Conservation (phyloP, 2,329 filamentous ascomycete species). For the Xylariaceae sp. region DNA sequence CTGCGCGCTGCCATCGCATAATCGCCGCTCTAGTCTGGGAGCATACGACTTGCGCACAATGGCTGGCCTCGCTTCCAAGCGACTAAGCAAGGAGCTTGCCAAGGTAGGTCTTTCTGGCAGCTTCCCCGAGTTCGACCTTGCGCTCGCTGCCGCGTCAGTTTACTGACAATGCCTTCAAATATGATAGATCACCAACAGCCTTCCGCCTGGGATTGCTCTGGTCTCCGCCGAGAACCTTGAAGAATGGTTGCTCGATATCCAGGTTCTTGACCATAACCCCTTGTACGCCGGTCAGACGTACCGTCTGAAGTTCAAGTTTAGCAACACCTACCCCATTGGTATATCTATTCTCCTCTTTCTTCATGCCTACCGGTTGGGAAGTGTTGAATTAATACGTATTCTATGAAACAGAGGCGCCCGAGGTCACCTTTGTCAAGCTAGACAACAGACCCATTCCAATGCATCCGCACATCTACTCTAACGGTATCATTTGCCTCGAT, state of each 20-base stretch:
- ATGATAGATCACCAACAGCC: conserved; percentile 47
- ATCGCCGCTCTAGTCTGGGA: background rate
- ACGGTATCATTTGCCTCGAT: conserved; percentile 97
- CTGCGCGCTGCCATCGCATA: conserved; percentile 5
- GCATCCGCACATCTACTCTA: conserved; percentile 96
- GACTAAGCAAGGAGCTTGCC: conserved; percentile 53
- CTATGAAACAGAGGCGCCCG: conserved; percentile 68
- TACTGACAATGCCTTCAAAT: background rate
- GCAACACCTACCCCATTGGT: conserved; percentile 84
- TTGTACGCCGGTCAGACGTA: conserved; percentile 77
- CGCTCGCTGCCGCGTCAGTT: background rate
- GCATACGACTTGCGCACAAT: conserved; percentile 19
- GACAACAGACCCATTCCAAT: conserved; percentile 71
- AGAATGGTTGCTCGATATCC: conserved; percentile 89
- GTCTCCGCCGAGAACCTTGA: conserved; percentile 76
- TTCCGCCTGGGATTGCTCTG: conserved; percentile 69
- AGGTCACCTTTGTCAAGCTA: conserved; percentile 78
- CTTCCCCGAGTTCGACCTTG: background rate
- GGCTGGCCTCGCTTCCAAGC: conserved; percentile 49
- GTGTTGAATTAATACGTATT: conserved; percentile 9
- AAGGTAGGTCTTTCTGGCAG: conserved; percentile 40
- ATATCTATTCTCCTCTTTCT: conserved; percentile 27
- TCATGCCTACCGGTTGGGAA: background rate
- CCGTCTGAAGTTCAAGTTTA: conserved; percentile 83
- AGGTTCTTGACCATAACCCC: conserved; percentile 84